phyloP scores from a whole-genome alignment of 2,329 filamentous ascomycete genomes.

The Fusarium poae region DNA sequence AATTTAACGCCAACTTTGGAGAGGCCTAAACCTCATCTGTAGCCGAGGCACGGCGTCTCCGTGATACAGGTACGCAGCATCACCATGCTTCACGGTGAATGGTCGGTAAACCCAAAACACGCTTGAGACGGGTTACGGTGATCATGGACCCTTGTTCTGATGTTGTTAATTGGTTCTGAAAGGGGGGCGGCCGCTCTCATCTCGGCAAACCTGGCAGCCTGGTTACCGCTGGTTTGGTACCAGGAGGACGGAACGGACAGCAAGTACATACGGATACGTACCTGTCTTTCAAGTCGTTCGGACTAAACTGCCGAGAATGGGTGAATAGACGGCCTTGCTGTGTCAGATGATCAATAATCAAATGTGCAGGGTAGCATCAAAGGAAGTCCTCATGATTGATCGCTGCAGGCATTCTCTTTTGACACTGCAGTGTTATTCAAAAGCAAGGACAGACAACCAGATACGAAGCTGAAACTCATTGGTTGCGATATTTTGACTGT shows the following conservation, averaged over 20 bases:
- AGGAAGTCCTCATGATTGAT: conserved; percentile 35
- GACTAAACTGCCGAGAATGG: conserved; percentile 45
- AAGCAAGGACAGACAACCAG: background rate
- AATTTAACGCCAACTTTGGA: background rate
- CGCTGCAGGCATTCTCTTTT: conserved; percentile 37
- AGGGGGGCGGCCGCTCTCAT: conserved; percentile 35
- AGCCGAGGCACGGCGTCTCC: conserved; percentile 47
- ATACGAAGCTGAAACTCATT: conserved; percentile 6
- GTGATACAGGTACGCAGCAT: conserved; percentile 25
- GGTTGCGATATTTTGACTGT: background rate
- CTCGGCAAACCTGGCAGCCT: conserved; percentile 32
- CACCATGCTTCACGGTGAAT: conserved; percentile 24
- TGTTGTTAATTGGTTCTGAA: conserved; percentile 21
- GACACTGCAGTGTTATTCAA: background rate
- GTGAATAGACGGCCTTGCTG: conserved; percentile 15
- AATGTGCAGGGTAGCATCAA: conserved; percentile 37
- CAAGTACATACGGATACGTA: conserved; percentile 10
- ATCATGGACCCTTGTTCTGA: conserved; percentile 36
- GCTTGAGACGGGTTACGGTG: conserved; percentile 43
- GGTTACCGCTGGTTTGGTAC: conserved; percentile 36
- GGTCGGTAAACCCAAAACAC: conserved; percentile 42
- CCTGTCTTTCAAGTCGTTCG: conserved; percentile 12
- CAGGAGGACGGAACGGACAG: conserved; percentile 42
- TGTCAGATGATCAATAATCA: conserved; percentile 38
- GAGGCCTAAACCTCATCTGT: conserved; percentile 31